A percentile compares a stretch with the other conserved stretches of the same genome.
These are phyloP conservation scores for Cladobotryum protrusum DNA, from an alignment of 2,329 filamentous ascomycete genomes.

Conservation along the genomic window DNA sequence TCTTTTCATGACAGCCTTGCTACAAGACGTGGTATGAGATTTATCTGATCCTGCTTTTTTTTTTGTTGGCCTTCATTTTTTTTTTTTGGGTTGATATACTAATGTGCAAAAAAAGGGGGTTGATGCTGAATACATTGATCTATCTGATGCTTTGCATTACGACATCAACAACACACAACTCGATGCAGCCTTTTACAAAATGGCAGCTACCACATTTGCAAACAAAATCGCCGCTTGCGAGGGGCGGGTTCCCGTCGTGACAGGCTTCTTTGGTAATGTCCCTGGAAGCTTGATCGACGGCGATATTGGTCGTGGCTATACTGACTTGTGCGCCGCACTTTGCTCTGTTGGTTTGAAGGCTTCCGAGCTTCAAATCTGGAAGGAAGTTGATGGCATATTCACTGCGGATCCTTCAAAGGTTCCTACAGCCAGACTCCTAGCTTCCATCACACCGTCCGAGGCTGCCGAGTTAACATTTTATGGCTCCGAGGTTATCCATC, in stretches of 20 bases:
- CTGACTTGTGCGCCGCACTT: slow-evolving; percentile 88
- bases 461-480: slow-evolving; percentile 94
- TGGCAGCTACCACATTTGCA: slow-evolving; percentile 53
- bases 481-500: slow-evolving; percentile 94
- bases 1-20: slow-evolving; percentile 76
- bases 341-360: slow-evolving; percentile 85
- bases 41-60: slow-evolving; percentile 3
- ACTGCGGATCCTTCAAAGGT: slow-evolving; percentile 80
- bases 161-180: slow-evolving; percentile 49
- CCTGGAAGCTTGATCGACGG: slow-evolving; percentile 83
- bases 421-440: slow-evolving; percentile 83
- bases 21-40: slow-evolving; percentile 60
- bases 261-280: slow-evolving; percentile 91
- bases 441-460: slow-evolving; percentile 86
- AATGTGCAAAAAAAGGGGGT: slow-evolving; percentile 52
- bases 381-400: slow-evolving; percentile 96
- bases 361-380: slow-evolving; percentile 93
- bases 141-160: slow-evolving; percentile 74
- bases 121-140: slow-evolving; percentile 82
- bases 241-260: slow-evolving; percentile 68
- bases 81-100: neutral
- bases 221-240: slow-evolving; percentile 60
- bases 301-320: slow-evolving; percentile 91
- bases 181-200: slow-evolving; percentile 63
- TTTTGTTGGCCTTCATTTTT: neutral